Percentiles rank a stretch among this genome's conserved stretches.
Evolutionary conservation across 306 rosid species (phyloP).

Genomic region (Lablab purpureus): DNA sequence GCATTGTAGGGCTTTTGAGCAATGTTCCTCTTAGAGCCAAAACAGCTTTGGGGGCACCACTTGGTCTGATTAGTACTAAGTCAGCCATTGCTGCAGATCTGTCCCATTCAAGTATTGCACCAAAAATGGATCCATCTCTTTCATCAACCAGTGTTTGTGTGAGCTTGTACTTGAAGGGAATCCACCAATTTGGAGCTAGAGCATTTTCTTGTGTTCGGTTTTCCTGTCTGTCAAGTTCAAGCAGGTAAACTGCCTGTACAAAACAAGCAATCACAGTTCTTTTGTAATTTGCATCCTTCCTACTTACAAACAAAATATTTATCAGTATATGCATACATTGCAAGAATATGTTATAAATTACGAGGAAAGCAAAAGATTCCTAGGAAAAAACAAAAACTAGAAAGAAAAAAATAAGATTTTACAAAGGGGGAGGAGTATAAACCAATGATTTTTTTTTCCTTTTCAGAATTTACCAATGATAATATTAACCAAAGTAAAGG

Average conservation of each 20-base stretch:
- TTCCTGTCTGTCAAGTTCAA: conserved; percentile 95
- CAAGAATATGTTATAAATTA: too few species aligned
- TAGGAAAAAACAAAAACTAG: too few species aligned
- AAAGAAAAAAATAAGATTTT: too few species aligned
- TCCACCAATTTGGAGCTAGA: conserved; percentile 96
- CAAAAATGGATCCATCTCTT: conserved; percentile 90
- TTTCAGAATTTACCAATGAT: background rate
- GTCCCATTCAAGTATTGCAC: conserved; percentile 97
- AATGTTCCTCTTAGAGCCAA: conserved; percentile 82
- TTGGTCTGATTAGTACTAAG: conserved; percentile 72
- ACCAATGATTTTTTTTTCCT: background rate
- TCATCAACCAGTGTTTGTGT: conserved; percentile 72
- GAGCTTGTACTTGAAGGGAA: conserved; percentile 88
- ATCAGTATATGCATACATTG: background rate
- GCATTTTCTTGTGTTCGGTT: conserved; percentile 62
- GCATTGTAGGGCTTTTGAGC: conserved; percentile 76
- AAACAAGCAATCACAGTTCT: conserved; percentile 94
- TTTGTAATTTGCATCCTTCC: conserved; percentile 89
- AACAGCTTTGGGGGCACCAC: conserved; percentile 92
- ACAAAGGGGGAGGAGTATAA: background rate
- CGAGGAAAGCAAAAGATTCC: too few species aligned
- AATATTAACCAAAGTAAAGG: background rate
- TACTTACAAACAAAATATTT: conserved; percentile 45
- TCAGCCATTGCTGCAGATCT: conserved; percentile 85
- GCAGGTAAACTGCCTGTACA: conserved; percentile 85